Percentiles rank a stretch among this genome's conserved stretches.
These are phyloP conservation scores for Bipolaris sorokiniana DNA, from an alignment of 2,329 filamentous ascomycete species.

Conservation along the genomic window DNA sequence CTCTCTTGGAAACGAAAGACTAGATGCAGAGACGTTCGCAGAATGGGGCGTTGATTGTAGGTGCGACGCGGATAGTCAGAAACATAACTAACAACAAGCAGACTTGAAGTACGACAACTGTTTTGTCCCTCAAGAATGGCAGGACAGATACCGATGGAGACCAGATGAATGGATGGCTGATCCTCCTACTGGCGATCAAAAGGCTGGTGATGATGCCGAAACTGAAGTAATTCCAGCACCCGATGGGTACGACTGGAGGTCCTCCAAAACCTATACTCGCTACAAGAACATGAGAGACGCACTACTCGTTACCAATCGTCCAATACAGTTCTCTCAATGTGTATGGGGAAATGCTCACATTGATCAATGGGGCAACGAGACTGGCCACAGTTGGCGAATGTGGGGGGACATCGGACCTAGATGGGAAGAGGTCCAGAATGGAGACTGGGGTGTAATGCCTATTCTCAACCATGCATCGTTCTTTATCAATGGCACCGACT, in stretches of 20 bases:
- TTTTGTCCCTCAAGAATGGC: conserved; percentile 47
- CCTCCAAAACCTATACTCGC: conserved; percentile 55
- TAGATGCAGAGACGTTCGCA: conserved; percentile 63
- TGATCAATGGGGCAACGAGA: conserved; percentile 41
- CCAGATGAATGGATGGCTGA: conserved; percentile 46
- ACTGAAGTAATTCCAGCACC: conserved; percentile 49
- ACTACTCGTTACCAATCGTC: conserved; percentile 46
- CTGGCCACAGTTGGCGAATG: conserved; percentile 43
- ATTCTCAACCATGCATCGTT: conserved; percentile 33
- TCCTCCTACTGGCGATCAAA: conserved; percentile 52
- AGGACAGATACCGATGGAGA: conserved; percentile 50
- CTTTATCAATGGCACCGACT: conserved; percentile 25
- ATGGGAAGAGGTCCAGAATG: conserved; percentile 19
- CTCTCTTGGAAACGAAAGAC: conserved; percentile 60
- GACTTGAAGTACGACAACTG: conserved; percentile 46
- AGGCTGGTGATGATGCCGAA: conserved; percentile 23
- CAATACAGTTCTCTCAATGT: conserved; percentile 45
- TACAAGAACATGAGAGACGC: conserved; percentile 58
- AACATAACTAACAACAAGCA: background rate
- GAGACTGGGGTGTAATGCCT: conserved; percentile 22
- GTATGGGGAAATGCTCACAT: conserved; percentile 44
- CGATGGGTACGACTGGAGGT: conserved; percentile 57
- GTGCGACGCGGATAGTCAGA: background rate
- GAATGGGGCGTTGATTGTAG: conserved; percentile 41
- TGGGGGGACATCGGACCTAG: conserved; percentile 31